Evolutionary conservation across 441 rosid species (phyloP).

Genomic region (Metrosideros polymorpha): DNA sequence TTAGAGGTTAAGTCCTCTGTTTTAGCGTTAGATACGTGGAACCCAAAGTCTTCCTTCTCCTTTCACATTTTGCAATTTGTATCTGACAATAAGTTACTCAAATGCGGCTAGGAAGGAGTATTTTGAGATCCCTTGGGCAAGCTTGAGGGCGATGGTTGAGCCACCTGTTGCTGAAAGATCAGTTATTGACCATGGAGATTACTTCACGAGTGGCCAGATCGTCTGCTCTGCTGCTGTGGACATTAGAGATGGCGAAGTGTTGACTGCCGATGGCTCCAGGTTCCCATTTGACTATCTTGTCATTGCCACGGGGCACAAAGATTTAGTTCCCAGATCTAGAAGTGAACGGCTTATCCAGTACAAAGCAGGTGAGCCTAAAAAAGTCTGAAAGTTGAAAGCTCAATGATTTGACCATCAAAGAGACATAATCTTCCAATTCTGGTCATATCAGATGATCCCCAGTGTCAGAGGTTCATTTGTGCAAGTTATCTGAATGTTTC

Average conservation of each 20-base stretch:
- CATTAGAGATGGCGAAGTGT: constrained; percentile 46
- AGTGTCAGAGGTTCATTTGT: not conserved
- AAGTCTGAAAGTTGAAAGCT: not conserved
- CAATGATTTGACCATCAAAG: not conserved
- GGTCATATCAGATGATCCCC: not conserved
- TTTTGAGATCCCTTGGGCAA: constrained; percentile 81
- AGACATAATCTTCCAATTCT: not conserved
- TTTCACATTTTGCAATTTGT: not conserved
- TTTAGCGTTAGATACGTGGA: not conserved
- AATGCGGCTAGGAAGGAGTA: constrained; percentile 63
- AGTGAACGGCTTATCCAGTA: constrained; percentile 43
- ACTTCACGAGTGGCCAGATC: constrained; percentile 45
- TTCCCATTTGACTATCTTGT: constrained; percentile 72
- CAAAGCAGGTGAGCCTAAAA: constrained; percentile 35
- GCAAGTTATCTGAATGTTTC: not conserved
- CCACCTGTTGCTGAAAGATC: constrained; percentile 66
- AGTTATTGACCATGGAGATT: constrained; percentile 56
- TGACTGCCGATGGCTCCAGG: constrained; percentile 34
- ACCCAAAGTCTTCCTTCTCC: not conserved
- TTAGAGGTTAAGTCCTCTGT: not conserved
- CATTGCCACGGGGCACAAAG: constrained; percentile 67
- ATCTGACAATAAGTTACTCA: not conserved
- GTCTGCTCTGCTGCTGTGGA: constrained; percentile 49
- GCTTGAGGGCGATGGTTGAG: constrained; percentile 70
- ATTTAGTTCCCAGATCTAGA: constrained; percentile 40